These are phyloP conservation scores for Discostella stelligera DNA, from an alignment of 352 stramenopile genomes.

Conservation along the genomic window DNA sequence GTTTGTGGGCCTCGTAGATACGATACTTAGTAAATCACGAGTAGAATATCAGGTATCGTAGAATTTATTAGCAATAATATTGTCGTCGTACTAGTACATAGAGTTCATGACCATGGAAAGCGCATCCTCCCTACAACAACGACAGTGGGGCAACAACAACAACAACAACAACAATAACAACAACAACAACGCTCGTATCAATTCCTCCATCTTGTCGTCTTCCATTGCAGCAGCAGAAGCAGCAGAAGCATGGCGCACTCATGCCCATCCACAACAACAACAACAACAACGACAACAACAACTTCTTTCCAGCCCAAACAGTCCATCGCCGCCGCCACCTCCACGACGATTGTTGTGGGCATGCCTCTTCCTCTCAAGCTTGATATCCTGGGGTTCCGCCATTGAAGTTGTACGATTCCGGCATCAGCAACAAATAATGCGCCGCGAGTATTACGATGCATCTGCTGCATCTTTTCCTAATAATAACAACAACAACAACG, in stretches of 20 bases:
- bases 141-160: neutral
- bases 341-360: constrained; percentile 32
- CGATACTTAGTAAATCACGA: too few relatives aligned
- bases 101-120: neutral
- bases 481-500: constrained; percentile 19
- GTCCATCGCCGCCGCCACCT: neutral
- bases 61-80: too few relatives aligned
- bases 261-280: neutral
- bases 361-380: constrained; percentile 30
- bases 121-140: neutral
- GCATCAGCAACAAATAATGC: constrained; percentile 4
- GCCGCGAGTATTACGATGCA: constrained; percentile 17
- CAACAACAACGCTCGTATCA: neutral
- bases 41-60: too few relatives aligned
- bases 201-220: neutral
- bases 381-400: constrained; percentile 48
- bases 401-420: constrained; percentile 35
- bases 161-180: neutral
- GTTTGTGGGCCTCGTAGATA: too few relatives aligned
- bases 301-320: too few relatives aligned
- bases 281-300: too few relatives aligned
- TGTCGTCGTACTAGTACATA: too few relatives aligned
- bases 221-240: neutral
- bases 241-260: neutral
- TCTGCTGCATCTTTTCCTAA: neutral